Conservation (phyloP, 805 yeast species). For the Candida glaebosa region DNA sequence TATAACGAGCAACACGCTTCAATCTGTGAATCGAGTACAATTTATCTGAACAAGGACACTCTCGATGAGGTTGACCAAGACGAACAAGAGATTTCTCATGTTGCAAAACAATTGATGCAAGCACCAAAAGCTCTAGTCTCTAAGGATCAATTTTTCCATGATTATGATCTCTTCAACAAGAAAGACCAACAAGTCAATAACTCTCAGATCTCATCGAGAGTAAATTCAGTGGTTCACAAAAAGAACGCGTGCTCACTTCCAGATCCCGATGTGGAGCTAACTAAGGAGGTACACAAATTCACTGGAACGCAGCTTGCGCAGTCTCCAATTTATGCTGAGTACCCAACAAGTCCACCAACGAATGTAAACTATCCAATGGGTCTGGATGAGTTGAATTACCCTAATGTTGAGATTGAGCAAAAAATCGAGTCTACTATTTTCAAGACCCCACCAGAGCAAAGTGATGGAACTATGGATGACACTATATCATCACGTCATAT, state of each 20-base stretch:
- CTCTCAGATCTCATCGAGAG: constrained; percentile 6
- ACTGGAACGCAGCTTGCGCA: background rate
- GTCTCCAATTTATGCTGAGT: background rate
- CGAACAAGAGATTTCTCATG: constrained; percentile 26
- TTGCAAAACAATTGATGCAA: constrained; percentile 34
- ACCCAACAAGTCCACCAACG: background rate
- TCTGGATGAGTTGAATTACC: background rate
- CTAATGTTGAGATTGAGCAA: background rate
- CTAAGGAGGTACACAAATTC: background rate
- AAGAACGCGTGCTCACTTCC: constrained; percentile 1
- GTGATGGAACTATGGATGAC: background rate
- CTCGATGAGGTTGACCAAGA: background rate
- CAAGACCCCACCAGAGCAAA: constrained; percentile 25
- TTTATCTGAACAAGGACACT: constrained; percentile 4
- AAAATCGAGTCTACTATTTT: constrained; percentile 14
- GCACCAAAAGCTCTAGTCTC: constrained; percentile 27
- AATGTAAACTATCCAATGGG: background rate
- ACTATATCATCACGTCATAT: constrained; percentile 1
- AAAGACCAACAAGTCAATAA: constrained; percentile 4
- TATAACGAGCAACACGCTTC: constrained; percentile 33
- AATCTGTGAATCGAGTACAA: constrained; percentile 22
- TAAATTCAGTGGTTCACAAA: constrained; percentile 11
- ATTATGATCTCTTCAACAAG: constrained; percentile 14
- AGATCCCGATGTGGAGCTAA: background rate
- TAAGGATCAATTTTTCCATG: constrained; percentile 27